Base-by-base conservation (phyloP, 441 rosid genomes). In the Erodium texanum region DNA sequence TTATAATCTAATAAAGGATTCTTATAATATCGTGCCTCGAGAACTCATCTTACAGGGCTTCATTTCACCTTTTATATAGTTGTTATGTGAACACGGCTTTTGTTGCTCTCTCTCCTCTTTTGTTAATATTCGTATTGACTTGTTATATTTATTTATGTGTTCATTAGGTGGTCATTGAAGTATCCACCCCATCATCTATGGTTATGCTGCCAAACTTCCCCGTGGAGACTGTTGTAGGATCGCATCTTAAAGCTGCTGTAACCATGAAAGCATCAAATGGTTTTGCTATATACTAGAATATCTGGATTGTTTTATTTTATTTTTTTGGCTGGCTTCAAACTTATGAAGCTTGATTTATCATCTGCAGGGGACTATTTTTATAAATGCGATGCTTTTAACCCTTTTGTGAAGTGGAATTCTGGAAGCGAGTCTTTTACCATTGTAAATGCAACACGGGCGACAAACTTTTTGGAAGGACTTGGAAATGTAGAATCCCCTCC, bases 221-320 rank as follows among this genome's bases (percentile, higher is more conserved):
- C 41, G 96, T 91, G 54, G 97, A 94, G 89, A 82, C 88, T 68
- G 87, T 85, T 74, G 85, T 91, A 54, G 91, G 97, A 81, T 88
- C 97, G 64, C 81, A 85, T 80, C 85, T 94, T 72, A 76, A 76
- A 77, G 92, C 94, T 70, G 92, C 96, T 71, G 93, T 94, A 68
- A 87, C 96, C 41, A 79, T 94, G 92, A 88, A 84, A 78, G 77
- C 91, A 65, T 76, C 82, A 72, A 85, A 87, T 81, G 99, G 99
- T 93, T 72, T 74, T 74, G 63, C 52, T 65, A 29, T 43, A 58
- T 73, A 38, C 67, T 71, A 65, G 64, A 76, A 20, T 76, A 54
- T 66, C 16, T 27, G 71, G 67, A 54, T 63, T 74, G 16, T 64
- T 71, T 70, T 70, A 66, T 64, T 64, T 45, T 79, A 6, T 2